phyloP scores from a whole-genome alignment of 257 asterid genomes.

The Solanum neorickii region DNA sequence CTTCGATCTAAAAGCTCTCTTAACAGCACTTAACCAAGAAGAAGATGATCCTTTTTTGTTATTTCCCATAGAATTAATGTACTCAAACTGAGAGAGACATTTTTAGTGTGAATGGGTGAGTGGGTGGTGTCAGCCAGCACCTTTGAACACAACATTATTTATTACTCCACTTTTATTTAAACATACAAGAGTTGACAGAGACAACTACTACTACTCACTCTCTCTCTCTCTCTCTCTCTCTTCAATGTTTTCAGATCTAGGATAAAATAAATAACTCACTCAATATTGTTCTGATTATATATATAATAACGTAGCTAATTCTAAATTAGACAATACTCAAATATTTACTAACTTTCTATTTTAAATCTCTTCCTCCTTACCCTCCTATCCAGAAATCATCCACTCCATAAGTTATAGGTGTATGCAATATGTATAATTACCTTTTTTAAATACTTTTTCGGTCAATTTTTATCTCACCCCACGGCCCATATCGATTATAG shows the following conservation, averaged over 20 bases:
- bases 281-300: not conserved
- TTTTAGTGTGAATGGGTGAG: not conserved
- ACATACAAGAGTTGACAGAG: not conserved
- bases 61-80: constrained; percentile 14
- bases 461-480: not conserved
- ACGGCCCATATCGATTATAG: not conserved
- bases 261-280: not conserved
- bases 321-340: not conserved
- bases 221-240: not conserved
- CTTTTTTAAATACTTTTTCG: not conserved
- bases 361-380: no score
- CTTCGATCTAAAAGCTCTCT: constrained; percentile 35
- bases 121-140: not conserved
- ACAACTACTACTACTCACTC: not conserved
- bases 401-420: no score
- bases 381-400: no score
- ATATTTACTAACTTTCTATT: no score
- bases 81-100: not conserved
- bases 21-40: constrained; percentile 39
- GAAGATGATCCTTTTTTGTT: constrained; percentile 7
- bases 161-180: not conserved
- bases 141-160: not conserved
- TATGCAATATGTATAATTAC: no score
- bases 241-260: not conserved
- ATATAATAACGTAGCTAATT: no score